These are phyloP conservation scores for Skeletonema menzelii DNA, from an alignment of 108 stramenopile species.

Conservation along the genomic window DNA sequence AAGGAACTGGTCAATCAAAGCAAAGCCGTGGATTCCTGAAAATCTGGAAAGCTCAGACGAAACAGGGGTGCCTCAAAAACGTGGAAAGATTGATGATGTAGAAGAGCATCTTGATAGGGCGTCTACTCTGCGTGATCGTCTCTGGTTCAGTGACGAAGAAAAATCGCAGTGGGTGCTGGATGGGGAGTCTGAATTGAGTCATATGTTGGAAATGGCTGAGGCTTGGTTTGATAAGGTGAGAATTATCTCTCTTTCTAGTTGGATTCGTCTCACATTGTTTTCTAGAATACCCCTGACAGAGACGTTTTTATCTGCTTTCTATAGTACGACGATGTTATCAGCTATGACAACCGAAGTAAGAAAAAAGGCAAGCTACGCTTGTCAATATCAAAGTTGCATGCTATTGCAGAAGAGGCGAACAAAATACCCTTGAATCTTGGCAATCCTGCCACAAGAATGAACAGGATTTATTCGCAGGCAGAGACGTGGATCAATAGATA, in stretches of 20 bases:
- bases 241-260: neutral
- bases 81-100: slow-evolving; percentile 75
- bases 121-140: slow-evolving; percentile 55
- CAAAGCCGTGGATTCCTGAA: slow-evolving; percentile 66
- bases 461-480: slow-evolving; percentile 59
- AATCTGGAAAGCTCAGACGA: slow-evolving; percentile 26
- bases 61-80: slow-evolving; percentile 36
- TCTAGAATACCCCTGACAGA: neutral
- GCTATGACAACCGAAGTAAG: slow-evolving; percentile 61
- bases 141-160: slow-evolving; percentile 45
- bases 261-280: neutral
- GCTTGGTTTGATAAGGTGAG: slow-evolving; percentile 73
- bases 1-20: slow-evolving; percentile 68
- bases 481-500: slow-evolving; percentile 68
- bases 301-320: neutral
- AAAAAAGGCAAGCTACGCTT: slow-evolving; percentile 36
- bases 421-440: slow-evolving; percentile 70
- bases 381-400: slow-evolving; percentile 54
- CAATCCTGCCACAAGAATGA: slow-evolving; percentile 56
- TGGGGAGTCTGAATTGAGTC: slow-evolving; percentile 54
- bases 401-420: slow-evolving; percentile 57
- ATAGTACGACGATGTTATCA: slow-evolving; percentile 60
- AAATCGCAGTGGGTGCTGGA: slow-evolving; percentile 58
- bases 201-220: slow-evolving; percentile 61
- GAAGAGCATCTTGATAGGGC: slow-evolving; percentile 70